Evolutionary conservation across 139 green algal species (phyloP).

Genomic region (Edaphochlamys debaryana): DNA sequence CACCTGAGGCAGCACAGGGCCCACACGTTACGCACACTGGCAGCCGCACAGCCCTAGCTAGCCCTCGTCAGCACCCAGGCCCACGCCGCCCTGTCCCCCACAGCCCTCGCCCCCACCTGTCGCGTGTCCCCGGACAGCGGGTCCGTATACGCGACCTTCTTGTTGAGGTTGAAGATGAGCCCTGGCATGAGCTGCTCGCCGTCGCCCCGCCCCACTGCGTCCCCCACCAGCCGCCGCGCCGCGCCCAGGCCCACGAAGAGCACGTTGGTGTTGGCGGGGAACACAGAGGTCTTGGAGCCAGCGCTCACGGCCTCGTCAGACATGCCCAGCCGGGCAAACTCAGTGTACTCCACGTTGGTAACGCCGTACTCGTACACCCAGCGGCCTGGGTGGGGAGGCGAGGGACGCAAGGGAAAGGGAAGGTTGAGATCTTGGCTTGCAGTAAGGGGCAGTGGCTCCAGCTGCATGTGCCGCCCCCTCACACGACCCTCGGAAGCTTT

Average conservation of each 20-base stretch:
- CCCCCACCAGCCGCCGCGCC: conserved; percentile 60
- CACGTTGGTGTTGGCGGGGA: conserved; percentile 99
- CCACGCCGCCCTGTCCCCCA: background rate
- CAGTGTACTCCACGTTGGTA: conserved; percentile 99
- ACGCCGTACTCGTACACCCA: conserved; percentile 83
- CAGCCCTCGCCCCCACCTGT: no score
- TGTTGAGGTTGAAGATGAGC: conserved; percentile 98
- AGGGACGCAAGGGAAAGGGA: no score
- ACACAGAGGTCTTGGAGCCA: conserved; percentile 60
- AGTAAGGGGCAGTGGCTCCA: no score
- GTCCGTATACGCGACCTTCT: conserved; percentile 67
- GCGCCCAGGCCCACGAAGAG: conserved; percentile 84
- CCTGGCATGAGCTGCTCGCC: conserved; percentile 84
- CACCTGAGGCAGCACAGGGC: no score
- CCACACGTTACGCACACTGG: no score
- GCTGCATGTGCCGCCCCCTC: no score
- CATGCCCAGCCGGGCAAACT: conserved; percentile 94
- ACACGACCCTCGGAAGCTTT: no score
- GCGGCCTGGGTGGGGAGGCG: no score
- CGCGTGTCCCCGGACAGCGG: conserved; percentile 5
- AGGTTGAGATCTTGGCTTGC: no score
- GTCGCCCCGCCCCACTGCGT: conserved; percentile 47
- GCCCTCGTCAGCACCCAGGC: no score
- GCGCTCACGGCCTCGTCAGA: conserved; percentile 68
- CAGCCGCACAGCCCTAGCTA: no score